A percentile compares a stretch with the other conserved stretches of the same genome.
Evolutionary conservation across 176 grass and related monocot species (phyloP).

Genomic region (Avena sativa): DNA sequence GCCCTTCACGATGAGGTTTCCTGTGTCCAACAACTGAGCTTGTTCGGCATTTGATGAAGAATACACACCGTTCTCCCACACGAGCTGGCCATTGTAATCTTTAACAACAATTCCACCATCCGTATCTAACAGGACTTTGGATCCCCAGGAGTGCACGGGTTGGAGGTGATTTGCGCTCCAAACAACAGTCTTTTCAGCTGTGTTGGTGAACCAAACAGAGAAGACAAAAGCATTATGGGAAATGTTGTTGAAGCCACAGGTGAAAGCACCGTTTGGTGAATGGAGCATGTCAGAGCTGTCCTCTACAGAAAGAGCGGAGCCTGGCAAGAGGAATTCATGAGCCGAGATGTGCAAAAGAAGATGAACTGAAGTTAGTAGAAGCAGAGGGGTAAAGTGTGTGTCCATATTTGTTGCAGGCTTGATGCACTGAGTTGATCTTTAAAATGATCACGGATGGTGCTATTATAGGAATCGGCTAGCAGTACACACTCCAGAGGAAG

Average conservation of each 20-base stretch:
- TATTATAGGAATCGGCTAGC: not conserved
- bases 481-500: constrained; percentile 1
- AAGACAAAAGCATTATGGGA: constrained; percentile 43
- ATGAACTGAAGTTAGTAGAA: constrained; percentile 24
- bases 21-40: constrained; percentile 32
- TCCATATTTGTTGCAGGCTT: constrained; percentile 6
- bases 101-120: constrained; percentile 41
- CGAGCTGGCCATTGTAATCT: constrained; percentile 41
- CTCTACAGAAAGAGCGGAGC: constrained; percentile 31
- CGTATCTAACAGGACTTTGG: constrained; percentile 13
- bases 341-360: not conserved
- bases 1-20: constrained; percentile 43
- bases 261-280: constrained; percentile 37
- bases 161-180: constrained; percentile 43
- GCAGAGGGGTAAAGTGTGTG: not conserved
- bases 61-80: constrained; percentile 33
- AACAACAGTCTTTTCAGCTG: not conserved
- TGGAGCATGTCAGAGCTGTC: constrained; percentile 25
- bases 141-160: constrained; percentile 45
- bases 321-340: constrained; percentile 35
- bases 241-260: constrained; percentile 44
- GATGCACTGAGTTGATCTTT: not conserved
- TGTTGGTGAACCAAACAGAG: constrained; percentile 46
- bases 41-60: not conserved
- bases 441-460: not conserved